A percentile compares a stretch with the other conserved stretches of the same genome.
Evolutionary conservation across 1,284 basidiomycete species (phyloP).

Genomic region (Boletus sp.): DNA sequence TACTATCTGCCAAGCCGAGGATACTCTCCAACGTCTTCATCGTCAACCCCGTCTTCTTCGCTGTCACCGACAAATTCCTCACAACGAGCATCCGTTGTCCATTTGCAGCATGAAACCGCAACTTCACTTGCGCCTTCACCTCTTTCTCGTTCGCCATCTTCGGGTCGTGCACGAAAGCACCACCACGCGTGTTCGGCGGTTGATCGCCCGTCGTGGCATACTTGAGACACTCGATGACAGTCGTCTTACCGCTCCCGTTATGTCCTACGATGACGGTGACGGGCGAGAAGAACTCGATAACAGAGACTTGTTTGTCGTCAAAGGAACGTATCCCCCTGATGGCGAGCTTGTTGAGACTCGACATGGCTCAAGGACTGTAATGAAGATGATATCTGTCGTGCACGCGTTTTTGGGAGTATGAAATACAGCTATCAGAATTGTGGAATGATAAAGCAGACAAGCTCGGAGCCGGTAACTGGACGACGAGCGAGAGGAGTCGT

Average conservation of each 20-base stretch:
- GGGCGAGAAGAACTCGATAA: conserved; percentile 97
- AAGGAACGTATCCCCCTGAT: conserved; percentile 89
- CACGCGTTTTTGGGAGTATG: not conserved
- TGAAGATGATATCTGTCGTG: not conserved
- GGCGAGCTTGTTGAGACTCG: conserved; percentile 83
- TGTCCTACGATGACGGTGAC: conserved; percentile 99
- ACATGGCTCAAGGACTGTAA: conserved; percentile 49
- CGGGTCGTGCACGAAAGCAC: conserved; percentile 97
- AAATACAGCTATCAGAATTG: not conserved
- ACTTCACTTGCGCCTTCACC: conserved; percentile 96
- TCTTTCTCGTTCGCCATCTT: conserved; percentile 99
- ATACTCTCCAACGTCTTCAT: conserved; percentile 99
- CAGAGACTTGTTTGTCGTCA: conserved; percentile 90
- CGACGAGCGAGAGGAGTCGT: not conserved
- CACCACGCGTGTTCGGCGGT: conserved; percentile 96
- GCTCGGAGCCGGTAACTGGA: not conserved
- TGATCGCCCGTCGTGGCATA: conserved; percentile 98
- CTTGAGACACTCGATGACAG: conserved; percentile 99
- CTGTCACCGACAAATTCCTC: conserved; percentile 89
- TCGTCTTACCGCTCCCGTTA: conserved; percentile 99
- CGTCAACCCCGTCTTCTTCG: conserved; percentile 88
- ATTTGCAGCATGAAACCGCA: conserved; percentile 91
- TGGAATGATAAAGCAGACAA: not conserved
- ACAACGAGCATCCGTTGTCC: conserved; percentile 89
- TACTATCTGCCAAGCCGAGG: conserved; percentile 71